Percentiles rank a stretch among this genome's conserved stretches.
Evolutionary conservation across 768 basidiomycete genomes (phyloP).

Genomic region (Melanogaster broomeanus): DNA sequence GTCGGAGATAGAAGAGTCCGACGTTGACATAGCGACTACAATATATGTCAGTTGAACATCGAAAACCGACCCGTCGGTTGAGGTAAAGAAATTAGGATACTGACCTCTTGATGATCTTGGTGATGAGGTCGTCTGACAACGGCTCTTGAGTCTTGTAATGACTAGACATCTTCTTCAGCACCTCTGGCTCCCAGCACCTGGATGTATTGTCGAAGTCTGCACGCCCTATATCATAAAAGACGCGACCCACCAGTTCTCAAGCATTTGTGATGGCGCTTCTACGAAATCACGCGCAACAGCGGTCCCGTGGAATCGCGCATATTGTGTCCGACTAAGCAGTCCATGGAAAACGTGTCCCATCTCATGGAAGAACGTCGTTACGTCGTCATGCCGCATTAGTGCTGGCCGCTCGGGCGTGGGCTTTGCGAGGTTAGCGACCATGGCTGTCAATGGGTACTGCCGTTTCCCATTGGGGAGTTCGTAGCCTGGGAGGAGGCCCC

Average conservation of each 20-base stretch:
- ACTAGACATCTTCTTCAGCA: slow-evolving; percentile 73
- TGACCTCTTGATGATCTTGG: slow-evolving; percentile 78
- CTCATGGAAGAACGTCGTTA: slow-evolving; percentile 91
- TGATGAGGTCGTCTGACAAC: slow-evolving; percentile 66
- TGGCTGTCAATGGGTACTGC: slow-evolving; percentile 73
- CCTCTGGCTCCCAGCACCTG: slow-evolving; percentile 82
- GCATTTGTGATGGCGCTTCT: slow-evolving; percentile 90
- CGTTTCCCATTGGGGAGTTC: slow-evolving; percentile 55
- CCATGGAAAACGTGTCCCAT: slow-evolving; percentile 80
- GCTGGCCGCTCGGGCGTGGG: slow-evolving; percentile 79
- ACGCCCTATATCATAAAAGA: neutral
- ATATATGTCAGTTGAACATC: neutral
- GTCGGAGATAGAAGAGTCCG: slow-evolving; percentile 68
- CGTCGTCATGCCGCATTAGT: slow-evolving; percentile 84
- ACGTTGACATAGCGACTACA: slow-evolving; percentile 77
- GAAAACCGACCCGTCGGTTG: neutral
- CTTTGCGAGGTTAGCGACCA: slow-evolving; percentile 93
- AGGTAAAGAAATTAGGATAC: slow-evolving; percentile 1
- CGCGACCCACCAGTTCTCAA: slow-evolving; percentile 75
- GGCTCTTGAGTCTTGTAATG: slow-evolving; percentile 78
- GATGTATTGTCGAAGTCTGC: neutral
- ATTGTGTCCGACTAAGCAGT: slow-evolving; percentile 69
- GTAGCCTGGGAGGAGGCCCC: slow-evolving; percentile 72
- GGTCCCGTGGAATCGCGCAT: slow-evolving; percentile 81
- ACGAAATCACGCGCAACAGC: slow-evolving; percentile 81